These are phyloP conservation scores for Ogataea haglerorum DNA, from an alignment of 805 yeast species.

Conservation along the genomic window DNA sequence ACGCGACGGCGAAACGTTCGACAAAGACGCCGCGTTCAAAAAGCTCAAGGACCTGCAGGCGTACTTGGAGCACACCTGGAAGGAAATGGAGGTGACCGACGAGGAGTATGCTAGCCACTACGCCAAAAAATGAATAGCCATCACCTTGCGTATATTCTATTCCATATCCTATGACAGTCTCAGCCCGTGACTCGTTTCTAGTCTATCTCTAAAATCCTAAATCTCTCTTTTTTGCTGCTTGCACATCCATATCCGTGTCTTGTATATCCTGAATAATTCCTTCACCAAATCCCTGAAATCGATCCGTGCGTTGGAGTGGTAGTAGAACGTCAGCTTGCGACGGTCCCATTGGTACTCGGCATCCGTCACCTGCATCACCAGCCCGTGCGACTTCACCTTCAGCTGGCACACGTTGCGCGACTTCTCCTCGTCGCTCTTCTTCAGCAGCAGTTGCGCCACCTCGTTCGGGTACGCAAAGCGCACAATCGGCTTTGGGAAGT, in stretches of 20 bases:
- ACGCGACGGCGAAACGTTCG: conserved; percentile 31
- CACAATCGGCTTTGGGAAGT: conserved; percentile 65
- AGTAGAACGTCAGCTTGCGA: conserved; percentile 74
- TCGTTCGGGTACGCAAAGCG: conserved; percentile 62
- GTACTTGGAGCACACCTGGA: conserved; percentile 30
- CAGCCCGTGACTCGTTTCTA: not conserved
- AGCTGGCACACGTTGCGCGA: conserved; percentile 60
- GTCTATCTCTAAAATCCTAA: conserved; percentile 5
- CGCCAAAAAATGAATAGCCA: not conserved
- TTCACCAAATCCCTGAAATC: conserved; percentile 77
- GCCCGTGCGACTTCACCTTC: conserved; percentile 48
- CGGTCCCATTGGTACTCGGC: conserved; percentile 87
- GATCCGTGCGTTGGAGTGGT: conserved; percentile 57
- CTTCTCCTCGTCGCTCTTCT: conserved; percentile 65
- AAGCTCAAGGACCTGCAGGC: conserved; percentile 30
- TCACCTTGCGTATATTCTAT: conserved; percentile 2
- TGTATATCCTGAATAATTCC: conserved; percentile 69
- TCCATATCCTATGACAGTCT: conserved; percentile 4
- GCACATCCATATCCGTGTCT: conserved; percentile 87
- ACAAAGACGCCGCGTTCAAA: conserved; percentile 35
- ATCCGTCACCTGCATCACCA: conserved; percentile 61
- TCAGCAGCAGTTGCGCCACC: conserved; percentile 52
- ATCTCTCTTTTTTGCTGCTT: conserved; percentile 20
- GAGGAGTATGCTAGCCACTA: conserved; percentile 24
- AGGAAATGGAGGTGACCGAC: conserved; percentile 33